Base-by-base conservation (phyloP, 257 asterid genomes). In the Penstemon barbatus region DNA sequence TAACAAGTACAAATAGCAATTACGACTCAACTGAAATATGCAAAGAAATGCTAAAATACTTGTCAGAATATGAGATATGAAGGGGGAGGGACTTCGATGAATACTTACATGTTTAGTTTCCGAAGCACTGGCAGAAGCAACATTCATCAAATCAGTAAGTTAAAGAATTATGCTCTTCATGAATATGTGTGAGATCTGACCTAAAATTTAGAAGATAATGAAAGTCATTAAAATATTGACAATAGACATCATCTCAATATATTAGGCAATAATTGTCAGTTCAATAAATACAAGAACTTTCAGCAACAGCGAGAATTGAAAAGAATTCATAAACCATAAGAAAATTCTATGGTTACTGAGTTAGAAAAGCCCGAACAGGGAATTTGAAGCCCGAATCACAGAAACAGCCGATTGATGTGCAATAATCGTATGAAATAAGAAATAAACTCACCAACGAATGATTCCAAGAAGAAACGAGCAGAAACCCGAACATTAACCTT, bases 61-160 rank as follows among this genome's bases (percentile, higher is more conserved):
- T 25, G 10, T 7, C n/a, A 25, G 40, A 5, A 7, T 2, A 56
- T 5, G 39, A 11, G 9, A 19, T 5, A 61, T 6, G 69, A 42
- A 66, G 8, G 68, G 63, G 65, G 75, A 59, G 12, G 39, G 55
- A 51, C 19, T 8, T 58, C 76, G 44, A 67, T 37, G 72, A 19
- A 62, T 63, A 69, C 99, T 84, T 82, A 90, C 97, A 13, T 79
- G 79, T 67, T 66, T 83, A 64, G 78, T 74, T 62, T 85, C 87
- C 66, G 81, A 75, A 79, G 77, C 71, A 66, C 69, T 69, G 58
- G 61, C 71, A 75, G 87, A 63, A 55, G 84, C 58, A 66, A 67
- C 57, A 71, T 76, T 86, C 93, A 87, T 83, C 78, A 82, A 49
- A 70, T 84, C 93, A 71, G 88, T 90, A 41, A 94, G 92, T 86